phyloP scores from a whole-genome alignment of 2,329 filamentous ascomycete genomes.

The Tolypocladium pustulatum region DNA sequence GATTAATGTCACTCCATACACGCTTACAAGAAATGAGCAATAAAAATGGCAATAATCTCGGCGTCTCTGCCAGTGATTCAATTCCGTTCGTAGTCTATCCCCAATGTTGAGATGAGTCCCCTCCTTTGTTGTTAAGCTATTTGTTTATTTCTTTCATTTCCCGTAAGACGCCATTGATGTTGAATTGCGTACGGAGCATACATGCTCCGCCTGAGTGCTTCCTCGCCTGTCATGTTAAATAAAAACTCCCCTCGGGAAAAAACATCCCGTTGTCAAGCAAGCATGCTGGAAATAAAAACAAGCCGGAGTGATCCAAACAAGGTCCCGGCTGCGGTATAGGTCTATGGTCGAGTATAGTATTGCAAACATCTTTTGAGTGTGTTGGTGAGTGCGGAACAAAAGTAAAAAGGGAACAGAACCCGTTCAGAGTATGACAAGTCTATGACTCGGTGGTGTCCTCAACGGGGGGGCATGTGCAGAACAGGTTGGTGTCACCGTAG shows the following conservation, averaged over 20 bases:
- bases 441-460: slow-evolving; percentile 40
- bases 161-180: slow-evolving; percentile 9
- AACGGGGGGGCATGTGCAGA: slow-evolving; percentile 87
- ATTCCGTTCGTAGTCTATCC: slow-evolving; percentile 1
- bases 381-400: neutral
- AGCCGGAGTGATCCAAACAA: neutral
- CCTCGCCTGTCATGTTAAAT: slow-evolving; percentile 1
- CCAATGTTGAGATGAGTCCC: slow-evolving; percentile 11
- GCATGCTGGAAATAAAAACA: neutral
- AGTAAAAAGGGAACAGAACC: neutral
- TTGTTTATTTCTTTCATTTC: neutral
- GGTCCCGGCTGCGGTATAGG: neutral
- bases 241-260: neutral
- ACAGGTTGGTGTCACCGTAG: slow-evolving; percentile 84
- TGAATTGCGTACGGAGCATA: slow-evolving; percentile 7
- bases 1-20: neutral
- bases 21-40: neutral
- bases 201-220: neutral
- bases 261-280: neutral
- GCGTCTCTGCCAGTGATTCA: neutral
- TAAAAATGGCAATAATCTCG: neutral
- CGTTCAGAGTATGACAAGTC: too few species aligned
- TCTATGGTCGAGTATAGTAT: neutral
- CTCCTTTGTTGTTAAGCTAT: neutral
- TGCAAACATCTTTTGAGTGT: neutral